Evolutionary conservation across 2,329 filamentous ascomycete species (phyloP), one percentile per base, ranked within the genome.

Genomic region (Cytospora piceicola): DNA sequence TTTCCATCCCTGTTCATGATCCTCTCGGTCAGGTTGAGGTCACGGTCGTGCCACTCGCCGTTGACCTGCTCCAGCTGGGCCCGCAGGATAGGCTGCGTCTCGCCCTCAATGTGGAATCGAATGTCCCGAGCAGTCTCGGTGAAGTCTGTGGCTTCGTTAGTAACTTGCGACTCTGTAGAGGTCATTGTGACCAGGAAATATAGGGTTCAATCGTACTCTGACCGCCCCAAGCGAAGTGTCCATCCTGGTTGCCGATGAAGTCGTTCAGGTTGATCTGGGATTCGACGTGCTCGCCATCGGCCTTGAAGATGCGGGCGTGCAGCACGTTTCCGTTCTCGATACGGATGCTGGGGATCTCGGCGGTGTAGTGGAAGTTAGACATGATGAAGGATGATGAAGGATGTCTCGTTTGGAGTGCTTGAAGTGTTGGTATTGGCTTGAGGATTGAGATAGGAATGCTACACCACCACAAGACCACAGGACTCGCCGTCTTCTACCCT

Each of bases 11-110:
- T 70, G 75, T 88, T 88, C 66, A 75, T 74, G 62, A 88, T 78
- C 66, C 82, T 77, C 79, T 87, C 83, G 3, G 80, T 73, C 7
- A 88, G 79, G 77, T 88, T 88, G 69, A 88, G 69, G 70, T 88
- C 79, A 46, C 78, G 74, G 8, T 74, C 65, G 1, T 76, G 65
- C 1, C 65, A 61, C 22, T 85, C 76, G 49, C 83, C 84, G 0
- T 83, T 76, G 1, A 73, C 58, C 36, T 80, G 78, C 49, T 66
- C 71, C 36, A 88, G 78, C 0, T 56, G 66, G 46, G 84, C 85
- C 22, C 84, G 83, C 55, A 88, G 83, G 54, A 88, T 71, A 46
- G 85, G 84, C 1, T 72, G 69, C 24, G 77, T 82, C 29, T 76
- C 82, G 27, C 83, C 84, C 74, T 88, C 85, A 3, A 85, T 69